Conservation (phyloP, 202 grass and related monocot genomes). For the Tripidium arundinaceum region DNA sequence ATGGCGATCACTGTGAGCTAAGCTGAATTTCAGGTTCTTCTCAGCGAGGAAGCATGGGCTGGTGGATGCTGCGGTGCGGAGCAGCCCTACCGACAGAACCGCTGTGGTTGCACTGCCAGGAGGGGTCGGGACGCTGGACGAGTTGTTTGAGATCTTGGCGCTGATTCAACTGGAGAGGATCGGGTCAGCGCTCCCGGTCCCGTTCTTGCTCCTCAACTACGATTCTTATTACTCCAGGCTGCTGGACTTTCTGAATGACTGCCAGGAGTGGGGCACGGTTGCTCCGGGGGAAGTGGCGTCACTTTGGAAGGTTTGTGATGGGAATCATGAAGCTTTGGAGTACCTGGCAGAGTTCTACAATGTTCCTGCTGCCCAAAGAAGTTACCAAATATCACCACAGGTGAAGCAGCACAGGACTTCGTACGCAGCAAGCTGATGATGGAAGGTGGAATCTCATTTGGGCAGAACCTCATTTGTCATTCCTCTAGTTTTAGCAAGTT, state of each 20-base stretch:
- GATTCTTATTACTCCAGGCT: constrained; percentile 85
- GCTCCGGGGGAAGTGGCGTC: constrained; percentile 63
- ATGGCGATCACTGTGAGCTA: background rate
- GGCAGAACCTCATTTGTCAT: too few species aligned
- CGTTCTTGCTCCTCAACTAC: constrained; percentile 75
- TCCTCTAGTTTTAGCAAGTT: too few species aligned
- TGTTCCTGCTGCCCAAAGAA: constrained; percentile 30
- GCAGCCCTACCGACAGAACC: constrained; percentile 43
- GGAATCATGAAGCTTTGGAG: constrained; percentile 71
- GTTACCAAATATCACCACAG: constrained; percentile 29
- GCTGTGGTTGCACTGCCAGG: constrained; percentile 59
- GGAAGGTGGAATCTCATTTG: too few species aligned
- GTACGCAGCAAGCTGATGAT: constrained; percentile 20
- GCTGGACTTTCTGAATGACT: constrained; percentile 63
- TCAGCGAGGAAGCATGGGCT: constrained; percentile 84
- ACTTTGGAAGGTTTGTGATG: constrained; percentile 71
- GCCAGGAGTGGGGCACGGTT: constrained; percentile 63
- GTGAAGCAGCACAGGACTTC: constrained; percentile 27
- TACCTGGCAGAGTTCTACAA: constrained; percentile 74
- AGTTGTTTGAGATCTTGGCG: constrained; percentile 71
- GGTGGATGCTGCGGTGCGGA: constrained; percentile 71
- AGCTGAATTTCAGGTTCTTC: constrained; percentile 66
- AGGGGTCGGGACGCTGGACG: constrained; percentile 82
- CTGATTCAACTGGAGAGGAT: constrained; percentile 88
- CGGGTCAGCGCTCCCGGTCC: constrained; percentile 52